A percentile compares a stretch with the other conserved stretches of the same genome.
phyloP scores from a whole-genome alignment of 2,329 filamentous ascomycete genomes.

The Alternaria ethzedia region DNA sequence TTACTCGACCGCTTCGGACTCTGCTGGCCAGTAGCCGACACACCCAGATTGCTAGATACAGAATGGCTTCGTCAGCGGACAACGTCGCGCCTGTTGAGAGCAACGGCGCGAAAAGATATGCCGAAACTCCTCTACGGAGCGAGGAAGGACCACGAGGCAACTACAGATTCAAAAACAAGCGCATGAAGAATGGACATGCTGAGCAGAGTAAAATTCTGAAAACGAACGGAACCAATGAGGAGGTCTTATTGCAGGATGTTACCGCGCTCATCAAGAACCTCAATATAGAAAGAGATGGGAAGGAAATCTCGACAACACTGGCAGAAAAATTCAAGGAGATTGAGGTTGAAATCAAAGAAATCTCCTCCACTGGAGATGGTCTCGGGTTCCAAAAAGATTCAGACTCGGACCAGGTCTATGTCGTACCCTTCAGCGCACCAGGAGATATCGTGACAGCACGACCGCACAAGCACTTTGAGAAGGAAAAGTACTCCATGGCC shows the following conservation, averaged over 20 bases:
- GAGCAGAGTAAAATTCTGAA: conserved; percentile 44
- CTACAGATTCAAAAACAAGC: conserved; percentile 55
- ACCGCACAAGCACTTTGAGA: conserved; percentile 72
- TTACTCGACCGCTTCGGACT: conserved; percentile 35
- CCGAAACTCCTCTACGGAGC: conserved; percentile 41
- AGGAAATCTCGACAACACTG: conserved; percentile 46
- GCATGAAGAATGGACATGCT: conserved; percentile 53
- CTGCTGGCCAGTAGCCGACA: conserved; percentile 25
- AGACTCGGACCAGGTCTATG: conserved; percentile 73
- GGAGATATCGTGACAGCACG: conserved; percentile 83
- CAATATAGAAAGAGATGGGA: conserved; percentile 29
- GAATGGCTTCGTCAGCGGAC: conserved; percentile 44
- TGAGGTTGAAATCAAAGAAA: conserved; percentile 77
- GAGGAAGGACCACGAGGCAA: conserved; percentile 44
- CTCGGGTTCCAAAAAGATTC: conserved; percentile 73
- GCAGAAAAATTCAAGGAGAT: conserved; percentile 76
- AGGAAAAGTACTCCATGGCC: conserved; percentile 73
- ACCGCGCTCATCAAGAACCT: conserved; percentile 50
- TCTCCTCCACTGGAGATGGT: conserved; percentile 93
- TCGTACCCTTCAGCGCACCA: conserved; percentile 86
- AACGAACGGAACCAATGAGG: conserved; percentile 57
- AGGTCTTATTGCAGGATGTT: conserved; percentile 56
- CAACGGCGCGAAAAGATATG: conserved; percentile 44
- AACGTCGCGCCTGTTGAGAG: conserved; percentile 39
- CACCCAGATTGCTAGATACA: conserved; percentile 22